Conservation (phyloP, 176 grass and related monocot genomes). For the Alloteropsis semialata region DNA sequence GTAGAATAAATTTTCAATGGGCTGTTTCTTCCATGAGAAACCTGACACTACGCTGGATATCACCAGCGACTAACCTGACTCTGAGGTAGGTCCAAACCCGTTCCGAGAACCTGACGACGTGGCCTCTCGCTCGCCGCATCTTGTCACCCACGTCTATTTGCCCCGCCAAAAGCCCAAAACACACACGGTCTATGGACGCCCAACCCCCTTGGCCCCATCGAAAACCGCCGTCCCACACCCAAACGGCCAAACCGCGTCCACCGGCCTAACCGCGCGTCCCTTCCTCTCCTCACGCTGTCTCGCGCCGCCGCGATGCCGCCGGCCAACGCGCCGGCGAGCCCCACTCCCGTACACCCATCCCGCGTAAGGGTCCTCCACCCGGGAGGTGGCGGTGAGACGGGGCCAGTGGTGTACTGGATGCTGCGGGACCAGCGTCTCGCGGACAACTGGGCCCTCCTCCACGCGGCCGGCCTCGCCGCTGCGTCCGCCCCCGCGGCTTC, state of each 20-base stretch:
- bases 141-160: neutral
- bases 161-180: too few species aligned
- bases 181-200: neutral
- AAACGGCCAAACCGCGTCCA: neutral
- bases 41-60: too few species aligned
- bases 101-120: too few species aligned
- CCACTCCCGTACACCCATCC: constrained; percentile 37
- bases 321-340: neutral
- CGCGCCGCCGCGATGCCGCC: constrained; percentile 33
- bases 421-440: constrained; percentile 80
- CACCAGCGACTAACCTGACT: too few species aligned
- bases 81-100: too few species aligned
- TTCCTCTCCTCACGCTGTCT: neutral
- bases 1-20: too few species aligned
- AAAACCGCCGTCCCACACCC: neutral
- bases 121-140: neutral
- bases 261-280: neutral
- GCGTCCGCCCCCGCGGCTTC: constrained; percentile 50
- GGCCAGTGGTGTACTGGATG: constrained; percentile 95
- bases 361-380: constrained; percentile 63
- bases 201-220: too few species aligned
- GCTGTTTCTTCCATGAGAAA: too few species aligned
- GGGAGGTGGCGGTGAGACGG: neutral
- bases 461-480: constrained; percentile 66
- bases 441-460: constrained; percentile 96